Conservation (phyloP, 805 yeast species). For the Ogataea ganodermae region DNA sequence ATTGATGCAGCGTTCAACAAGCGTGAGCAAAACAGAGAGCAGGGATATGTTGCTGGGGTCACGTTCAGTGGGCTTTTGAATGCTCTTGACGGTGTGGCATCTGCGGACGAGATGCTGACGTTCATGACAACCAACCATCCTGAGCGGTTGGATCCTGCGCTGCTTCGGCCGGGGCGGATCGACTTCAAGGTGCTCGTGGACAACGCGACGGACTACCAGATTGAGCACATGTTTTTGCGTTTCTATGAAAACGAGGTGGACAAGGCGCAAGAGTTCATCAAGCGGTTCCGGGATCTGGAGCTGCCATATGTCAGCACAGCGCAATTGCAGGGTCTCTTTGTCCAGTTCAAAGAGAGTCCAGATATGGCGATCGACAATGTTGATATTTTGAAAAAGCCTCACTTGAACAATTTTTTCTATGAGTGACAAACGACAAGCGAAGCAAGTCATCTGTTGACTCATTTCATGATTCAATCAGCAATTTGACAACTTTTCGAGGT, state of each 20-base stretch:
- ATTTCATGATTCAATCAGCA: too few species aligned
- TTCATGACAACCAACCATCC: conserved; percentile 99
- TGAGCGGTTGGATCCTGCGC: conserved; percentile 88
- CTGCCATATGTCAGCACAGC: conserved; percentile 78
- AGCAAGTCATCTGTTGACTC: too few species aligned
- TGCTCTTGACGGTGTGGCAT: conserved; percentile 95
- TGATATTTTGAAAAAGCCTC: conserved; percentile 42
- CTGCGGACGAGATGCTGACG: conserved; percentile 94
- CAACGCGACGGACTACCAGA: conserved; percentile 84
- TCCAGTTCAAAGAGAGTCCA: conserved; percentile 85
- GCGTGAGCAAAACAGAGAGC: conserved; percentile 72
- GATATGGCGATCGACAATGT: conserved; percentile 71
- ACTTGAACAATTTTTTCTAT: conserved; percentile 35
- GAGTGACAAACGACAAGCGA: conserved; percentile 22
- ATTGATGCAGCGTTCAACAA: conserved; percentile 93
- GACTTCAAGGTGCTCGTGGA: conserved; percentile 82
- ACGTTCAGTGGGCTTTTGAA: conserved; percentile 93
- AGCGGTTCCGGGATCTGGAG: conserved; percentile 47
- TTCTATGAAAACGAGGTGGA: conserved; percentile 70
- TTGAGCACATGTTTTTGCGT: conserved; percentile 78
- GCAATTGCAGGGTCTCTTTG: conserved; percentile 92
- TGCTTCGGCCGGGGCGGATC: conserved; percentile 91
- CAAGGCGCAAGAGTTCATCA: conserved; percentile 54
- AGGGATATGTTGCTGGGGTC: conserved; percentile 83
- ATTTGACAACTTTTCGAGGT: too few species aligned